Conservation (phyloP, 2,329 filamentous ascomycete species). For the Cryphonectria radicalis region DNA sequence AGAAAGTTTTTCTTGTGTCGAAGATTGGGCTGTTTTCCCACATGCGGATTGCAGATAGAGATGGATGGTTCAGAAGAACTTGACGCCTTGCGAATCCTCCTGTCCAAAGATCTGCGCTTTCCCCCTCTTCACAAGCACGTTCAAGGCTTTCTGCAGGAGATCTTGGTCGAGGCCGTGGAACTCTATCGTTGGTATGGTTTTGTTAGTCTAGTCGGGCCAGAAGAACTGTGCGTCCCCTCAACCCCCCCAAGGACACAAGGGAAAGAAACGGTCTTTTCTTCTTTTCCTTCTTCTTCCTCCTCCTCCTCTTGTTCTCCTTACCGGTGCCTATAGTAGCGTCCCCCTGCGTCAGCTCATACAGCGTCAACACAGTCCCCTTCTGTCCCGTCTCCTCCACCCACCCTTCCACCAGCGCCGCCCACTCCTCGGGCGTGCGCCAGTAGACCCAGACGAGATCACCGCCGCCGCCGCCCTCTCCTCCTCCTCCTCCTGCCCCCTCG, state of each 20-base stretch:
- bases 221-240: neutral
- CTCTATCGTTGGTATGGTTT: constrained; percentile 52
- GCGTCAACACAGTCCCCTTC: constrained; percentile 84
- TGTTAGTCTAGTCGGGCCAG: constrained; percentile 7
- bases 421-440: constrained; percentile 89
- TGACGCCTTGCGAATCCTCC: constrained; percentile 88
- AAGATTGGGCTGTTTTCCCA: neutral
- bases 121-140: constrained; percentile 82
- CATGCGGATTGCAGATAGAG: neutral
- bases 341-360: constrained; percentile 91
- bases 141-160: constrained; percentile 77
- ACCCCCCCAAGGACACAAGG: neutral
- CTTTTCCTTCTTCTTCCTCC: neutral
- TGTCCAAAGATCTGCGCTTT: constrained; percentile 93
- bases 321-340: constrained; percentile 74
- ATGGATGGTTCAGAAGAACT: constrained; percentile 76
- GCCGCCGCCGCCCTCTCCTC: constrained; percentile 40
- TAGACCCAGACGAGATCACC: constrained; percentile 72
- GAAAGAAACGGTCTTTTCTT: constrained; percentile 8
- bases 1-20: neutral
- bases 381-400: constrained; percentile 91
- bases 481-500: constrained; percentile 31
- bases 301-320: constrained; percentile 41
- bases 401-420: constrained; percentile 76
- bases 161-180: constrained; percentile 89